Percentiles rank a stretch among this genome's conserved stretches.
phyloP scores from a whole-genome alignment of 257 asterid genomes.

The Solanum sparsipilum region DNA sequence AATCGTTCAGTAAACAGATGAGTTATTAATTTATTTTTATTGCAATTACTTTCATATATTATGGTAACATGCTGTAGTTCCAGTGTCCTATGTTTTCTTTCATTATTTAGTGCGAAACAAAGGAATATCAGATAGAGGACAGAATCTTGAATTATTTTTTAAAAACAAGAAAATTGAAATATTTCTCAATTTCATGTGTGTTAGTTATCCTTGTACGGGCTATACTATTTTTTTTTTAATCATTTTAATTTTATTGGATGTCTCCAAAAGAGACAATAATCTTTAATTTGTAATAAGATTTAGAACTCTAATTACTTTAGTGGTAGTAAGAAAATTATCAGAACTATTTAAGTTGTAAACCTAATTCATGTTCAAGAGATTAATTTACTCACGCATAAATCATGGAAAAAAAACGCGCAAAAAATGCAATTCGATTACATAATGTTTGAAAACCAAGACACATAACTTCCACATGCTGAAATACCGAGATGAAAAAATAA shows the following conservation, averaged over 20 bases:
- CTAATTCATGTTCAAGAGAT: neutral
- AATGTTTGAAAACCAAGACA: neutral
- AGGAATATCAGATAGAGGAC: neutral
- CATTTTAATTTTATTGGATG: neutral
- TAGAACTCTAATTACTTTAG: neutral
- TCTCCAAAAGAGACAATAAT: neutral
- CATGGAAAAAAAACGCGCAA: neutral
- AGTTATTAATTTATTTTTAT: neutral
- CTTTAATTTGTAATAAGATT: neutral
- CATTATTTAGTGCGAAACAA: neutral
- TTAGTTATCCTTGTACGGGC: neutral
- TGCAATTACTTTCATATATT: neutral
- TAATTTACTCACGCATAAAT: neutral
- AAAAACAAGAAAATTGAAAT: neutral
- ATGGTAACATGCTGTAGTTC: neutral
- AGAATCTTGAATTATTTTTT: neutral
- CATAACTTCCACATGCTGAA: neutral
- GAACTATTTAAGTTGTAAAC: neutral
- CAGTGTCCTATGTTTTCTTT: neutral
- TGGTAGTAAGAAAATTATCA: neutral
- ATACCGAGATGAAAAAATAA: neutral
- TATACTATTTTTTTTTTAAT: neutral
- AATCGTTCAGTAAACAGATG: no score
- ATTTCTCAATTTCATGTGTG: neutral
- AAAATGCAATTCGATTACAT: neutral